Evolutionary conservation across 1,284 basidiomycete genomes (phyloP), one percentile per base, ranked within the genome.

Genomic region (Volvariella surrecta): DNA sequence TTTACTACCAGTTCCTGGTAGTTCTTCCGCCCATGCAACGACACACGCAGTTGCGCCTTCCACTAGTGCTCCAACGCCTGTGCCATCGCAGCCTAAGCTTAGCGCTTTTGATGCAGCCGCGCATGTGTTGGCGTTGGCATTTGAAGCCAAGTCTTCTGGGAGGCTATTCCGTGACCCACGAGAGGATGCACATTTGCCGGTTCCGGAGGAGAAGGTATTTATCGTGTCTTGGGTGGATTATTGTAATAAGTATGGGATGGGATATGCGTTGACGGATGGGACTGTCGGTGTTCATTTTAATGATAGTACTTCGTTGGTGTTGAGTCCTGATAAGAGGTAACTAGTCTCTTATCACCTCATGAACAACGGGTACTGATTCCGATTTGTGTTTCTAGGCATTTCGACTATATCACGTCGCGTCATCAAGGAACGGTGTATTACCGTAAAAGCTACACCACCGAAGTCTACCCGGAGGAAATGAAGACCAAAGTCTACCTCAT

Each of bases 211-310:
- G 32, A 75, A 72, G 43, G 84, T 95, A 11, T 99, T 98, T 63
- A 90, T 99, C 52, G 89, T 89, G 1, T 91, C 89, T 7, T 99
- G 95, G 95, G 86, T 98, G 38, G 95, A 99, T 63, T 97, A 98
- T 60, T 94, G 89, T 60, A 91, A 94, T 62, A 96, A 96, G 68
- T 99, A 98, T 63, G 96, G 95, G 8, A 94, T 98, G 81, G 96
- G 94, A 1, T 98, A 98, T 60, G 91, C 91, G 1, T 71, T 99
- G 55, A 93, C 89, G 21, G 93, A 99, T 58, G 93, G 95, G 2
- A 87, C 89, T 1, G 85, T 97, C 20, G 92, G 92, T 6, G 89
- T 97, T 16, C 84, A 97, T 64, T 98, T 97, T 68, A 96, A 97
- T 56, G 95, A 99, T 62, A 90, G 86, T 54, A 90, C 91, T 6